Evolutionary conservation across 2,329 filamentous ascomycete species (phyloP).

Genomic region (Pyricularia grisea): DNA sequence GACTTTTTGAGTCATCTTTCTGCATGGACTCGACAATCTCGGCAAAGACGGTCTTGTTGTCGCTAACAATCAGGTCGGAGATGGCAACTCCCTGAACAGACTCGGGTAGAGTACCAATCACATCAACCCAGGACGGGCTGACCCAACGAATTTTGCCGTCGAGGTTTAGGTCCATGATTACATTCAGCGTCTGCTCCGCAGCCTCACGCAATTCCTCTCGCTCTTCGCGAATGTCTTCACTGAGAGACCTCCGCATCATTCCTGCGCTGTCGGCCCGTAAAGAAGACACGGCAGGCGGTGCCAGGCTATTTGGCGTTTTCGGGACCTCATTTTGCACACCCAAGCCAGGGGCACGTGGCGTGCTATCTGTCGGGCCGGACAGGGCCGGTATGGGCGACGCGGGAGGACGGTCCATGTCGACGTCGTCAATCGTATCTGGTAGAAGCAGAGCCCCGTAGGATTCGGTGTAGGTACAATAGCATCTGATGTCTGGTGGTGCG

Average conservation of each 20-base stretch:
- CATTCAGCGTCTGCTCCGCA: conserved; percentile 91
- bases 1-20: conserved; percentile 86
- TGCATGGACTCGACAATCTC: conserved; percentile 83
- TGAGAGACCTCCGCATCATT: conserved; percentile 59
- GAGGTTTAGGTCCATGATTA: conserved; percentile 88
- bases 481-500: conserved; percentile 49
- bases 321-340: not conserved
- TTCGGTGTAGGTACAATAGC: conserved; percentile 27
- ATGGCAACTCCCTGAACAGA: conserved; percentile 69
- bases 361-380: not conserved
- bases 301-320: conserved; percentile 28
- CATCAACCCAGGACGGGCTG: conserved; percentile 89
- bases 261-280: conserved; percentile 39
- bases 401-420: conserved; percentile 22
- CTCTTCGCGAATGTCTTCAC: conserved; percentile 86
- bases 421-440: conserved; percentile 31
- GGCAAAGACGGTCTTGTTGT: conserved; percentile 70
- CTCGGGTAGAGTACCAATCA: conserved; percentile 71
- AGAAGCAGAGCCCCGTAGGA: conserved; percentile 1
- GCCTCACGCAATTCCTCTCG: conserved; percentile 90
- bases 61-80: conserved; percentile 67
- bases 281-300: conserved; percentile 42
- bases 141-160: conserved; percentile 91
- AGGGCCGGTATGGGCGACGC: conserved; percentile 30
- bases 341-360: not conserved